Base-by-base conservation (phyloP, 2,329 filamentous ascomycete species). In the Pseudohalonectria lignicola region DNA sequence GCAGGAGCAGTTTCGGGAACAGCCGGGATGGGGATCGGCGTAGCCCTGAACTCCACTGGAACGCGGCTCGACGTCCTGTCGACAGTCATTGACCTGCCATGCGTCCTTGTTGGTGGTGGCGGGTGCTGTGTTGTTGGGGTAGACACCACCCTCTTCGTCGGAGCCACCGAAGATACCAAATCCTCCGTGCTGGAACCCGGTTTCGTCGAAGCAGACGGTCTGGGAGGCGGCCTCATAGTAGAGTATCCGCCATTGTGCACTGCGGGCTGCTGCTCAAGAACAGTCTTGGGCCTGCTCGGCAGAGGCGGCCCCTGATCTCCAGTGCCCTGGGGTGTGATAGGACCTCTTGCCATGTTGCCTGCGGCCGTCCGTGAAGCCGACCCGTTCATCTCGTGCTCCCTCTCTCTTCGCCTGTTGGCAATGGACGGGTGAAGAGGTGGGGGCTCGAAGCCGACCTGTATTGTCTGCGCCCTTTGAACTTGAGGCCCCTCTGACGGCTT, bases 351-450 rank as follows among this genome's bases (percentile, higher is more conserved):
- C 9, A 20, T 19, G 12, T 8, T 12, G 11, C 4, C 16, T 13
- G 17, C 31, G 17, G 19, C 31, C 6, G 19, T 29, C 30, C 36
- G 31, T 10, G 29, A 32, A 7, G 51, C 47, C 2, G 52, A 42
- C 3, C 60, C 64, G 46, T 67, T 66, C 8, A 48, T 43, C 16
- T 69, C 67, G 4, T 57, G 49, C 8, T 69, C 62, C 39, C 62
- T 62, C 26, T 70, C 63, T 43, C 60, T 60, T 38, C 66, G 61
- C 45, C 57, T 67, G 18, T 44, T 62, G 21, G 55, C 61, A 17
- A 69, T 44, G 0, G 67, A 59, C 42, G 64, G 69, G 47, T 76
- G 74, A 4, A 68, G 45, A 1, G 71, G 69, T 3, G 71, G 70
- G 3, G 71, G 67, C 4, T 77, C 71, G 39, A 64, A 74, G 46